phyloP scores from a whole-genome alignment of 176 grass and related monocot genomes.

The Triticum aestivum region DNA sequence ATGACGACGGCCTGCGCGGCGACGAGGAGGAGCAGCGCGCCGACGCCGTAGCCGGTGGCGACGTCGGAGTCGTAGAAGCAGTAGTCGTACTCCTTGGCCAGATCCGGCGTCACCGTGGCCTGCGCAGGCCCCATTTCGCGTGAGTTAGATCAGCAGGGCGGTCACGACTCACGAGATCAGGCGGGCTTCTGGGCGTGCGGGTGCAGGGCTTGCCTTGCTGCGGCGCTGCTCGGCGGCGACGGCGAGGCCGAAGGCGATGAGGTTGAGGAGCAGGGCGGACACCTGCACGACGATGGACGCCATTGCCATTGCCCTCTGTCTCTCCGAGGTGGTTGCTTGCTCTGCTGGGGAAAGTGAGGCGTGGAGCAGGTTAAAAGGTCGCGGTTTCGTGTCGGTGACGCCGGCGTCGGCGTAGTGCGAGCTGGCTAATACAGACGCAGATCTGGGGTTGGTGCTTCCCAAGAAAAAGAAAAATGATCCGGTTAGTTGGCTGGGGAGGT shows the following conservation, averaged over 20 bases:
- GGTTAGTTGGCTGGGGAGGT: neutral
- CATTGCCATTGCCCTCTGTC: constrained; percentile 1
- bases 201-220: constrained; percentile 47
- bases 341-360: neutral
- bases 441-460: neutral
- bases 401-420: neutral
- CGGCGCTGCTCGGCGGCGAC: constrained; percentile 94
- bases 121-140: neutral
- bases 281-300: constrained; percentile 67
- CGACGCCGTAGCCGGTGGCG: constrained; percentile 75
- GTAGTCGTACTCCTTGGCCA: constrained; percentile 65
- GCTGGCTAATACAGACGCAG: neutral
- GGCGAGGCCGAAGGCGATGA: constrained; percentile 83
- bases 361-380: neutral
- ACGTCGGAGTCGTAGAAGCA: constrained; percentile 90
- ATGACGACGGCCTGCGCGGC: constrained; percentile 61
- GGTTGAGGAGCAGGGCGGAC: constrained; percentile 63
- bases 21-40: constrained; percentile 72
- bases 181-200: too few species aligned
- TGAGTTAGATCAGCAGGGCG: too few species aligned
- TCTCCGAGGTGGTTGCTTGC: too few species aligned
- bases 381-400: constrained; percentile 37
- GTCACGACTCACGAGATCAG: too few species aligned
- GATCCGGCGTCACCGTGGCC: constrained; percentile 60
- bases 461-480: neutral